Evolutionary conservation across 768 basidiomycete genomes (phyloP), one percentile per base, ranked within the genome.

Genomic region (Phylloporus scabripes): DNA sequence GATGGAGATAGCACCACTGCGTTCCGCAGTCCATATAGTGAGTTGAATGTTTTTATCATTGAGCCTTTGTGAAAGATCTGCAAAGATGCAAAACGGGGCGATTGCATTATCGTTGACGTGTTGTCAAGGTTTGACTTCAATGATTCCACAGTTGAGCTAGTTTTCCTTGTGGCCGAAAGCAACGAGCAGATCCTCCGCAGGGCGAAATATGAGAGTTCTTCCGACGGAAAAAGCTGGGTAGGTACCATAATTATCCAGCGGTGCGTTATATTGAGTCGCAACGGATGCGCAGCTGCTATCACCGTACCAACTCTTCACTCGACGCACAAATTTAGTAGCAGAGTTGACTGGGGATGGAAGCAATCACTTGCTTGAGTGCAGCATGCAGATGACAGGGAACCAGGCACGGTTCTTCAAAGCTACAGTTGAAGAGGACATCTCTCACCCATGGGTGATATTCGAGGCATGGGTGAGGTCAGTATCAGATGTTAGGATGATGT

Each of bases 1-100:
- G 82, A 85, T 65, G 73, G 75, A 7, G 57, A 69, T n/a, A 53
- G 60, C 4, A 61, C 63, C 8, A 82, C 80, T 28, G 71, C 63
- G 1, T 85, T 85, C 56, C 70, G 68, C 29, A 81, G 80, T 59
- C 57, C 67, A 26, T 53, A 64, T 50, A 58, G 83, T 81, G 55
- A 47, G 76, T 61, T 62, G 47, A 40, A 51, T 18, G 36, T 18
- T 42, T 15, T 23, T 37, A 42, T 8, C 43, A 39, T 14, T 4
- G 36, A n/a, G 24, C 43, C 60, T 62, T 57, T 50, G 64, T 60
- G 24, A 55, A 41, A 17, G 17, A 36, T 39, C 41, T 10, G 17
- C 41, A 36, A 37, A 60, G 62, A 53, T 33, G 64, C 55, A 28
- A 57, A 48, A 20, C 53, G 52, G 15, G 72, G 72, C 17, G 75